Percentiles rank a stretch among this genome's conserved stretches.
These are phyloP conservation scores for Stylosanthes scabra DNA, from an alignment of 331 rosid genomes.

Conservation along the genomic window DNA sequence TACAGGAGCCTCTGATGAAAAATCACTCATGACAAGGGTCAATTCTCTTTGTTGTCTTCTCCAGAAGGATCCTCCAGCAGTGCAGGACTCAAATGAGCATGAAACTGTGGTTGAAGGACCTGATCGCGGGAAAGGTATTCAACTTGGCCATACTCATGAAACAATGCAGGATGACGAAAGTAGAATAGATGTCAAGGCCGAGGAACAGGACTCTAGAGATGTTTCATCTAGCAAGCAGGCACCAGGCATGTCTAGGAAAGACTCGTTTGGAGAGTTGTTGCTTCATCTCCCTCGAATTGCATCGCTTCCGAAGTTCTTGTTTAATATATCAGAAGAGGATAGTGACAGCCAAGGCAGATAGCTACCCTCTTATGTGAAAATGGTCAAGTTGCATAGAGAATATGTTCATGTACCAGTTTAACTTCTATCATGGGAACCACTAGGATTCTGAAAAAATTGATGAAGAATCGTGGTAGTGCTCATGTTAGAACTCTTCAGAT, in stretches of 20 bases:
- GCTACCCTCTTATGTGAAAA: constrained; percentile 1
- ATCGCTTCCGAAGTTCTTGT: constrained; percentile 84
- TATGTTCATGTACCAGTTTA: not conserved
- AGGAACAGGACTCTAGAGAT: constrained; percentile 58
- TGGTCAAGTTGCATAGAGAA: constrained; percentile 15
- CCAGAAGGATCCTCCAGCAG: constrained; percentile 71
- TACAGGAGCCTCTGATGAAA: constrained; percentile 77
- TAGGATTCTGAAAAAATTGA: constrained; percentile 68
- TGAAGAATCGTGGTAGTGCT: constrained; percentile 64
- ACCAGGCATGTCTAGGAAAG: constrained; percentile 84
- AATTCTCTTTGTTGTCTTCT: constrained; percentile 91
- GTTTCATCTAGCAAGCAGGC: constrained; percentile 55
- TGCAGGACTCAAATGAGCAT: constrained; percentile 44
- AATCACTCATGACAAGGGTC: constrained; percentile 90
- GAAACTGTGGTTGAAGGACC: constrained; percentile 44
- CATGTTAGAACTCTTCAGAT: constrained; percentile 36
- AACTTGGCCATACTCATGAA: constrained; percentile 34
- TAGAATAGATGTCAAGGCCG: constrained; percentile 45
- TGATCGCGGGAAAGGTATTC: constrained; percentile 46
- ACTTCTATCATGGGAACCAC: constrained; percentile 30
- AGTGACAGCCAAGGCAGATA: constrained; percentile 52
- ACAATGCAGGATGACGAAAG: constrained; percentile 26
- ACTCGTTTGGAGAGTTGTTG: constrained; percentile 80
- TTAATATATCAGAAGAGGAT: constrained; percentile 76
- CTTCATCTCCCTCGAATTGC: constrained; percentile 85